These are phyloP conservation scores for Glomus cerebriforme DNA, from an alignment of 192 early-diverging fungal species.

Conservation along the genomic window DNA sequence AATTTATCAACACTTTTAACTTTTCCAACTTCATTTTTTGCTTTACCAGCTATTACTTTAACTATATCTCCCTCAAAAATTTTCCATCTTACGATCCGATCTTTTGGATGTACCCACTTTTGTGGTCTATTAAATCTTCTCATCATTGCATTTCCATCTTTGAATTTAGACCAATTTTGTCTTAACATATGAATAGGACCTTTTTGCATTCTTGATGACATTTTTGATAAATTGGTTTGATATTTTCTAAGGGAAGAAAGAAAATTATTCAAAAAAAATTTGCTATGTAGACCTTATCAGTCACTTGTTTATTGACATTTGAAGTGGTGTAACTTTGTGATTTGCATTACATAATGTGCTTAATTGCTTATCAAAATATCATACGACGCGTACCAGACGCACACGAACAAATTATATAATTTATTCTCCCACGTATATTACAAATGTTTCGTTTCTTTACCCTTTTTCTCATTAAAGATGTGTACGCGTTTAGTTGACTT, in stretches of 20 bases:
- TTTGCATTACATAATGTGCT: no score
- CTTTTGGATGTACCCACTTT: conserved; percentile 30
- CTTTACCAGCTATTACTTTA: conserved; percentile 24
- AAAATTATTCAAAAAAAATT: no score
- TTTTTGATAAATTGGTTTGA: neutral
- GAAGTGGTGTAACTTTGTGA: no score
- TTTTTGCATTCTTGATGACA: neutral
- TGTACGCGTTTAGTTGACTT: neutral
- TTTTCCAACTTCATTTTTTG: conserved; percentile 26
- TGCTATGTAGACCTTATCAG: neutral
- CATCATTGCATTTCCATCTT: neutral
- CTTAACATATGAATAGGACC: conserved; percentile 28
- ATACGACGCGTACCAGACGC: no score
- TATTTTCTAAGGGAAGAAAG: neutral
- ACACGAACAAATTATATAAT: no score
- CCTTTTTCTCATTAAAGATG: neutral
- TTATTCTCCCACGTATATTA: neutral
- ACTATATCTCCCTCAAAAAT: conserved; percentile 27
- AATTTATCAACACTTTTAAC: conserved; percentile 16
- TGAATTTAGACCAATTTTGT: conserved; percentile 27
- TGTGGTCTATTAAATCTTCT: neutral
- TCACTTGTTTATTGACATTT: no score
- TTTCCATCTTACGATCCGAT: conserved; percentile 27
- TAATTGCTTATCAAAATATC: no score
- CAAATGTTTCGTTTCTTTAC: neutral